These are phyloP conservation scores for Penicillium sp. DNA, from an alignment of 2,329 filamentous ascomycete species.

Conservation along the genomic window DNA sequence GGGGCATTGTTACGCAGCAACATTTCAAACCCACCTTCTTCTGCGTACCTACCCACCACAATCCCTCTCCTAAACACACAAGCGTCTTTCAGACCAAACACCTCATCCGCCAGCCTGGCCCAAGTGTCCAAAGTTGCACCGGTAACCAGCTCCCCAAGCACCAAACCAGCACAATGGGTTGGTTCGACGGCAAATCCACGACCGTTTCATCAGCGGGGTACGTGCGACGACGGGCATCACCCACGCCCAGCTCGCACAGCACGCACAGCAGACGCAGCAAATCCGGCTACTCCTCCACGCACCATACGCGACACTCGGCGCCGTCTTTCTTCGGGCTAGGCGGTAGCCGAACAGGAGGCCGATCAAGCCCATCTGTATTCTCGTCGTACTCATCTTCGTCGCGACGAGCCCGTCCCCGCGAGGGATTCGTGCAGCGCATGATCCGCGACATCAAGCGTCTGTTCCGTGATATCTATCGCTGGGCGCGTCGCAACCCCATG, in stretches of 20 bases:
- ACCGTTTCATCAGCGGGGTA: slow-evolving; percentile 24
- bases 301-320: slow-evolving; percentile 33
- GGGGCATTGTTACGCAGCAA: neutral
- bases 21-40: neutral
- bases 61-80: neutral
- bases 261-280: slow-evolving; percentile 30
- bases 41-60: neutral
- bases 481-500: slow-evolving; percentile 71
- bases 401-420: slow-evolving; percentile 67
- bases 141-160: neutral
- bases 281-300: slow-evolving; percentile 32
- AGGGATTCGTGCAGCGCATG: slow-evolving; percentile 65
- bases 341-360: slow-evolving; percentile 27
- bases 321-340: slow-evolving; percentile 42
- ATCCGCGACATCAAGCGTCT: slow-evolving; percentile 69
- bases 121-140: neutral
- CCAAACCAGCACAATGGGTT: slow-evolving; percentile 33
- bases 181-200: slow-evolving; percentile 37
- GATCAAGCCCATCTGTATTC: slow-evolving; percentile 41
- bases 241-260: slow-evolving; percentile 26
- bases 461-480: slow-evolving; percentile 69
- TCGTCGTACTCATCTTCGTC: slow-evolving; percentile 60
- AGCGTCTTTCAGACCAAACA: neutral
- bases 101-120: neutral
- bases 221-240: slow-evolving; percentile 22